A percentile compares a stretch with the other conserved stretches of the same genome.
Conservation (phyloP, 78 protist genomes). For the Anaeramoeba ignava region DNA sequence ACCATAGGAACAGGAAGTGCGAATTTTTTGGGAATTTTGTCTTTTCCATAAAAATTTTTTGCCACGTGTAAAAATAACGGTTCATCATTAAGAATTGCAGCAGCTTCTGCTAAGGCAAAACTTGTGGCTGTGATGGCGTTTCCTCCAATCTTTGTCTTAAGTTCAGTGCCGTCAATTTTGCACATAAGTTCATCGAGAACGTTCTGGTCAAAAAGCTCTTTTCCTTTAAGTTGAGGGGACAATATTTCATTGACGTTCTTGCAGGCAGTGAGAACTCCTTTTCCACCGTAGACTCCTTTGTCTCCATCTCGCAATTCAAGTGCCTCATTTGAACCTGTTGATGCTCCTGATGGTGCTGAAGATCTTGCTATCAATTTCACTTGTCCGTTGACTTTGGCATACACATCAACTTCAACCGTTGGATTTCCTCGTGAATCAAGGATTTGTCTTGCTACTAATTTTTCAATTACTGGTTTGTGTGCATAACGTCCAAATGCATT, state of each 20-base stretch:
- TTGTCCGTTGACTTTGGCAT: no score
- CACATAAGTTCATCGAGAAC: slow-evolving; percentile 76
- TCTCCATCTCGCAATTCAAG: slow-evolving; percentile 74
- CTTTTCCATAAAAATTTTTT: slow-evolving; percentile 62
- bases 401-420: slow-evolving; percentile 79
- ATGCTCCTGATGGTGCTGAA: slow-evolving; percentile 97
- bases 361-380: slow-evolving; percentile 70
- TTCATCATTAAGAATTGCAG: slow-evolving; percentile 59
- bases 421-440: slow-evolving; percentile 92
- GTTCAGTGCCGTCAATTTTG: slow-evolving; percentile 77
- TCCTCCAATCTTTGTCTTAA: slow-evolving; percentile 93
- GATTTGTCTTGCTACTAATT: slow-evolving; percentile 80
- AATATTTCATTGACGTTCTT: slow-evolving; percentile 67
- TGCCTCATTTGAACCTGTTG: slow-evolving; percentile 98
- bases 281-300: slow-evolving; percentile 74
- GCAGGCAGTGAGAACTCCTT: slow-evolving; percentile 90
- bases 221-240: slow-evolving; percentile 71
- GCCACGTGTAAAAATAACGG: slow-evolving; percentile 66
- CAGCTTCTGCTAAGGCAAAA: slow-evolving; percentile 92
- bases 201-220: slow-evolving; percentile 51
- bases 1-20: slow-evolving; percentile 85
- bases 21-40: slow-evolving; percentile 21
- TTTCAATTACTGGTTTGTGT: no score
- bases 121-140: slow-evolving; percentile 96
- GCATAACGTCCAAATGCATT: no score